Evolutionary conservation across 805 yeast species (phyloP).

Genomic region (Myxozyma nipponensis): DNA sequence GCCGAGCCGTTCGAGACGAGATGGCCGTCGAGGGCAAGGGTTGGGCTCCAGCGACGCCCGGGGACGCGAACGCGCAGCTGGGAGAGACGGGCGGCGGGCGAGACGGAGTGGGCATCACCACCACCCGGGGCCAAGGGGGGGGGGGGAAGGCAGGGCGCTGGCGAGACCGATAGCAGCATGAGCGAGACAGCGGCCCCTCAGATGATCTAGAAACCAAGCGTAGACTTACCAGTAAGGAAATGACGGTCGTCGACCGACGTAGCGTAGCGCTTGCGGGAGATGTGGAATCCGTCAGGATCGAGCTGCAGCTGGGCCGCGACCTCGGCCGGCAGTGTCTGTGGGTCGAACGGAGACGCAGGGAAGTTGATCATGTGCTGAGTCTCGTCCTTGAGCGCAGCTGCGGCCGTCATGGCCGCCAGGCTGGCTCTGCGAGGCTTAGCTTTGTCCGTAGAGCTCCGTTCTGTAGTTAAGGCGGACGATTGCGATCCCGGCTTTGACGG

Average conservation of each 20-base stretch:
- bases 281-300: constrained; percentile 1
- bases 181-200: not conserved
- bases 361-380: constrained; percentile 19
- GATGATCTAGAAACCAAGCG: not conserved
- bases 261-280: constrained; percentile 52
- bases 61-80: no score
- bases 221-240: constrained; percentile 26
- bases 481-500: not conserved
- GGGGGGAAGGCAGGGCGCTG: not conserved
- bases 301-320: constrained; percentile 20
- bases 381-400: constrained; percentile 6
- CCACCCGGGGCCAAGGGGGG: not conserved
- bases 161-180: not conserved
- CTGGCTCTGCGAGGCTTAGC: constrained; percentile 1
- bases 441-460: no score
- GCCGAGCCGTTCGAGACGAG: no score
- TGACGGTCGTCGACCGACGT: constrained; percentile 67
- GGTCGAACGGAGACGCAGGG: constrained; percentile 19
- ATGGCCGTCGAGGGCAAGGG: no score
- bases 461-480: no score
- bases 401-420: not conserved
- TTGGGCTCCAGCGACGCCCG: no score
- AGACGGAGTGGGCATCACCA: no score
- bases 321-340: constrained; percentile 23
- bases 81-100: no score